Evolutionary conservation across 1,139 yeast species (phyloP), one percentile per base, ranked within the genome.

Genomic region (Pichia norvegensis): DNA sequence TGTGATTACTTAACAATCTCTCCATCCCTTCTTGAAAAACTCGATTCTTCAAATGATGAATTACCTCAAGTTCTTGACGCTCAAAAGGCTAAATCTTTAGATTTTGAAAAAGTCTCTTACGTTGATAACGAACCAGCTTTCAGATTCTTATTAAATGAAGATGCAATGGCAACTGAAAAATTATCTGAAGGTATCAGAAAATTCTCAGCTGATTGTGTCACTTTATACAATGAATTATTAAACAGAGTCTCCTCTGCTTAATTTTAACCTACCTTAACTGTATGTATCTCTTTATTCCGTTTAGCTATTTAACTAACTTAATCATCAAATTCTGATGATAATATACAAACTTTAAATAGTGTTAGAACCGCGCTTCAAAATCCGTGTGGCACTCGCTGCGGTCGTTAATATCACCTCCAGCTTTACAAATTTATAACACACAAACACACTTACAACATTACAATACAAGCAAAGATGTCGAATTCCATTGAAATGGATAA

Each of bases 141-240:
- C 92, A 85, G 97, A 79, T 85, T 81, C 74, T 77, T 74, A 50
- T 74, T 92, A 61, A 92, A 92, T 74, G 95, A 92, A 69, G 97
- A 92, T 68, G 94, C 95, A 57, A 92, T 92, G 98, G 94, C 97
- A 63, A 87, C 97, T 59, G 97, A 92, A 76, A 94, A 92, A 78
- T 82, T 94, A 66, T 71, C 96, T 58, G 95, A 92, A 67, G 98
- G 98, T 80, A 92, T 92, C 73, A 85, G 97, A 78, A 79, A 81
- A 70, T 92, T 92, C 72, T 87, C 97, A 62, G 92, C 87, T 68
- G 99, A 94, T 68, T 85, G 95, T 63, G 81, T 73, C 61, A 84
- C 95, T 53, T 81, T 92, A 67, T 76, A 85, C 70, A 74, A 78
- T 58, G 76, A 81, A 67, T 78, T 92, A 68, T 88, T 85, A 73